Conservation (phyloP, 352 stramenopile genomes). For the Globisporangium recalcitrans region DNA sequence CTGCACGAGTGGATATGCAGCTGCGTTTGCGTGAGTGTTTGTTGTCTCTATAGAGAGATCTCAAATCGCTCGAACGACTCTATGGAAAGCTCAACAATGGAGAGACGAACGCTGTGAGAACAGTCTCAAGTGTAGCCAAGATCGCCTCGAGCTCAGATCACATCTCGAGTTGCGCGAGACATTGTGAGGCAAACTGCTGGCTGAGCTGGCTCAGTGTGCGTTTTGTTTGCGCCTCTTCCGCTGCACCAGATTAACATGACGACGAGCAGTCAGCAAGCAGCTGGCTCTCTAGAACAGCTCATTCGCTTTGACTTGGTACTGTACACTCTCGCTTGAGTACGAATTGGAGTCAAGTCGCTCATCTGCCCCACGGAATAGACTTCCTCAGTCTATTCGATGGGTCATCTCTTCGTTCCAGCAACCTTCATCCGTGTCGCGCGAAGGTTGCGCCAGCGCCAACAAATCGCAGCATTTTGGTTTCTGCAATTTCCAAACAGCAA, state of each 20-base stretch:
- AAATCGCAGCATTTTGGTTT: slow-evolving; percentile 5
- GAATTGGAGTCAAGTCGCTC: not conserved
- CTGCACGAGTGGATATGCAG: not conserved
- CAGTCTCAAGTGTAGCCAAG: not conserved
- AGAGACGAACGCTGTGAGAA: not conserved
- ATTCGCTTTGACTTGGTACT: not conserved
- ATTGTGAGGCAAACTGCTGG: not conserved
- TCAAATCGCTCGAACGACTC: not conserved
- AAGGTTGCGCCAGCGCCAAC: slow-evolving; percentile 4
- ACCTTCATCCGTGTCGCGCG: not conserved
- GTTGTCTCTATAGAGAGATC: too few species aligned
- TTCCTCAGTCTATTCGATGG: not conserved
- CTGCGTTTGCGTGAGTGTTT: too few species aligned
- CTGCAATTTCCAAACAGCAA: not conserved
- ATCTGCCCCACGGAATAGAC: not conserved
- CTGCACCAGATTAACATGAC: slow-evolving; percentile 1
- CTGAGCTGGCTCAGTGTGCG: not conserved
- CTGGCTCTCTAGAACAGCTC: not conserved
- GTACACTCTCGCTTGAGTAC: not conserved
- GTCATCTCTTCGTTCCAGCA: not conserved
- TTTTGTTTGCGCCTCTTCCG: not conserved
- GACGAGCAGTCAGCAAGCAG: not conserved
- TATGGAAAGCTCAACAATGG: not conserved
- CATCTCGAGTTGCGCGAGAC: not conserved
- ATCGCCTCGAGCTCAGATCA: too few species aligned